Evolutionary conservation across 1,139 yeast genomes (phyloP).

Genomic region (Pichia sp.): DNA sequence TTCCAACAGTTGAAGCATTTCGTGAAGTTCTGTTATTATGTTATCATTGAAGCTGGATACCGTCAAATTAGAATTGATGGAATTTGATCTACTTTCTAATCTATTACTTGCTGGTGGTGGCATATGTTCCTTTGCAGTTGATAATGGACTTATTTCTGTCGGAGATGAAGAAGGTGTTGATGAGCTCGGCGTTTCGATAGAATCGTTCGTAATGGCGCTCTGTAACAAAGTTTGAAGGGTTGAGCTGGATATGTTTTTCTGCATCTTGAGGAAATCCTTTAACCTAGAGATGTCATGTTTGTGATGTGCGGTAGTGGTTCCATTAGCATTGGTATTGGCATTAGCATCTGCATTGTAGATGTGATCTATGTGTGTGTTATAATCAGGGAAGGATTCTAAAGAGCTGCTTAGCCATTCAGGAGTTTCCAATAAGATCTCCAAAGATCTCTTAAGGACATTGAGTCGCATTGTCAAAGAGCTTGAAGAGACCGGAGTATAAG

Average conservation of each 20-base stretch:
- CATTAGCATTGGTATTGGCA: neutral
- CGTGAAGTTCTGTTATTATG: constrained; percentile 34
- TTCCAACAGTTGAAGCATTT: constrained; percentile 39
- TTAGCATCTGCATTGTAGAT: neutral
- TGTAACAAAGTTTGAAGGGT: constrained; percentile 43
- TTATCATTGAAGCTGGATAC: constrained; percentile 3
- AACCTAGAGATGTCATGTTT: too few species aligned
- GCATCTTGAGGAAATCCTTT: constrained; percentile 18
- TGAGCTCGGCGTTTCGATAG: too few species aligned
- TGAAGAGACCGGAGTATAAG: constrained; percentile 77
- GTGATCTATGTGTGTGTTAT: constrained; percentile 2
- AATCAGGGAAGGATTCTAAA: constrained; percentile 18
- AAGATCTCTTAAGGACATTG: constrained; percentile 65
- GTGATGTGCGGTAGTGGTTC: neutral
- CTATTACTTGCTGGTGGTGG: too few species aligned
- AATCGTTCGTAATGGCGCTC: constrained; percentile 29
- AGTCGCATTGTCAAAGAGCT: constrained; percentile 71
- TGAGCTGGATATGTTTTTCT: constrained; percentile 42
- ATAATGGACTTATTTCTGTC: too few species aligned
- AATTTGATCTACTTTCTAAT: constrained; percentile 3
- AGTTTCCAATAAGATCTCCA: constrained; percentile 62
- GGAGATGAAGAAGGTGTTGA: too few species aligned
- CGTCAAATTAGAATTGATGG: constrained; percentile 5
- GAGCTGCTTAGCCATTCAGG: constrained; percentile 41
- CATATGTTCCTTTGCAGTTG: too few species aligned